A percentile compares a stretch with the other conserved stretches of the same genome.
phyloP scores from a whole-genome alignment of 208 protist genomes.

The Leptomonas seymouri region DNA sequence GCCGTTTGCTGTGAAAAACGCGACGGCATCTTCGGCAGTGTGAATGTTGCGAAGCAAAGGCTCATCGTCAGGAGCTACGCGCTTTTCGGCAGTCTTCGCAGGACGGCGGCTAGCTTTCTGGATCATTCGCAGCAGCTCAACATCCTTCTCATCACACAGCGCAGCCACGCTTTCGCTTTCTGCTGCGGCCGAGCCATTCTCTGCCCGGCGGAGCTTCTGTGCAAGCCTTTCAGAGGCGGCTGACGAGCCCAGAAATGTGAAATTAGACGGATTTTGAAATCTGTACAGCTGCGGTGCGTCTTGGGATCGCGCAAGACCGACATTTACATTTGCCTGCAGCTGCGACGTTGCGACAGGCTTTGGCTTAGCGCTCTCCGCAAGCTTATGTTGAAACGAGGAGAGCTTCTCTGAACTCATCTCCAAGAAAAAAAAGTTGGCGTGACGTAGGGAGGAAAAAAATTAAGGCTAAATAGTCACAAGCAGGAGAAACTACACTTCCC shows the following conservation, averaged over 20 bases:
- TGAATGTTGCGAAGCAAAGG: constrained; percentile 70
- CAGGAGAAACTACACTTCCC: too few species aligned
- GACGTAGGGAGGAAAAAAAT: too few species aligned
- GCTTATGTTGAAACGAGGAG: constrained; percentile 29
- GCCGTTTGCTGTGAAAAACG: constrained; percentile 93
- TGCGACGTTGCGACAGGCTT: constrained; percentile 49
- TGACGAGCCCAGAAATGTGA: constrained; percentile 41
- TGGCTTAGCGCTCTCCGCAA: constrained; percentile 54
- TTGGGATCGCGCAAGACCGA: constrained; percentile 49
- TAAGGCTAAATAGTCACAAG: too few species aligned
- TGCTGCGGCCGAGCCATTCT: background rate
- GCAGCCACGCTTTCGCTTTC: background rate
- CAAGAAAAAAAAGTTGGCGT: background rate
- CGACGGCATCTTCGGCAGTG: constrained; percentile 92
- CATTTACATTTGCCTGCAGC: constrained; percentile 80
- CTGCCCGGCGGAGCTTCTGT: constrained; percentile 23
- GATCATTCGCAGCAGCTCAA: constrained; percentile 84
- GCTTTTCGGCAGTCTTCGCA: constrained; percentile 41
- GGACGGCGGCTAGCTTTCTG: constrained; percentile 77
- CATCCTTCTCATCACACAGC: constrained; percentile 59
- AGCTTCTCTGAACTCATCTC: constrained; percentile 1
- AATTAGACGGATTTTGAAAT: constrained; percentile 78
- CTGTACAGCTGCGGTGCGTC: constrained; percentile 75
- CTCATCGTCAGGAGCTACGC: constrained; percentile 89
- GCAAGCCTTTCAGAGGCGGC: constrained; percentile 30